Evolutionary conservation across 179 eudicot genomes (phyloP).

Genomic region (Silene coronaria): DNA sequence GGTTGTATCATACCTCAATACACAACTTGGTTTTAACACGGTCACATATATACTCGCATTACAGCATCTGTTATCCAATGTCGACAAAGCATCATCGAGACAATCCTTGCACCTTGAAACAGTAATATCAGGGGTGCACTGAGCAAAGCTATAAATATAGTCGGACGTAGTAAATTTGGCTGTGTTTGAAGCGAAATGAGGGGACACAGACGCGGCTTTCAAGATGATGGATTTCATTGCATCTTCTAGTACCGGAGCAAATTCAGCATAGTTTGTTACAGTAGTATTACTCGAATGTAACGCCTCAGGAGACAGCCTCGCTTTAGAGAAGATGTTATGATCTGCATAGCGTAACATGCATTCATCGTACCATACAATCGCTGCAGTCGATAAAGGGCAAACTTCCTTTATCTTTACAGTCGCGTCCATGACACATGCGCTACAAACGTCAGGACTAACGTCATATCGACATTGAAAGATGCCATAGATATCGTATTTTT

Average conservation of each 20-base stretch:
- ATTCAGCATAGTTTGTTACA: slow-evolving; percentile 5
- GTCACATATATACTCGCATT: no score
- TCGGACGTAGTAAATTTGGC: no score
- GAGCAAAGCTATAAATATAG: slow-evolving; percentile 22
- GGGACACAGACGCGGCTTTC: no score
- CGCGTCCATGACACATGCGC: no score
- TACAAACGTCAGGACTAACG: no score
- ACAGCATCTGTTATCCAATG: no score
- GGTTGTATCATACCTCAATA: background rate
- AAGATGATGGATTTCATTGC: no score
- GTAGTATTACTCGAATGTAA: background rate
- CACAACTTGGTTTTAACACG: no score
- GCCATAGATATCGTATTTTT: slow-evolving; percentile 8
- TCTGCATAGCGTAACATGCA: slow-evolving; percentile 30
- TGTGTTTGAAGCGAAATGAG: no score
- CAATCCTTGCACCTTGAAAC: slow-evolving; percentile 9
- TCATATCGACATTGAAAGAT: no score
- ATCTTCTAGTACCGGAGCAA: slow-evolving; percentile 3
- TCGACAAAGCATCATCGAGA: no score
- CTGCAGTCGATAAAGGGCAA: slow-evolving; percentile 9
- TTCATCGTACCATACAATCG: slow-evolving; percentile 15
- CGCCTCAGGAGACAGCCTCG: background rate
- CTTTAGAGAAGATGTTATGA: slow-evolving; percentile 13
- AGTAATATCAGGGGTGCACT: slow-evolving; percentile 19
- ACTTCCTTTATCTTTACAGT: background rate